Evolutionary conservation across 176 grass and related monocot species (phyloP), one percentile per base, ranked within the genome.

Genomic region (Eragrostis curvula): DNA sequence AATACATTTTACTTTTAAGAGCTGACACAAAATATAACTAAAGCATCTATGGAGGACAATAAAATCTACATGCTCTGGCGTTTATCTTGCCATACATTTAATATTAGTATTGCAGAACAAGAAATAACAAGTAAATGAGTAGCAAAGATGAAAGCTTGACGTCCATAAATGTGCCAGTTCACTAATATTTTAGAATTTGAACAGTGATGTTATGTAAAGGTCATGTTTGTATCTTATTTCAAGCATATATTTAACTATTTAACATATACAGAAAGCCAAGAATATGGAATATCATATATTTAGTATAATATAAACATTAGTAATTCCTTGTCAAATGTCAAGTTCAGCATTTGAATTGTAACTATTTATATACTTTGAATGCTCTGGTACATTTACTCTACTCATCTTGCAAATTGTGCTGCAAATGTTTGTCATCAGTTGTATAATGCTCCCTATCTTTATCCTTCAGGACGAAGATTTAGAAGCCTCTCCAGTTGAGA

Each of bases 401-500:
- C 32, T 12, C 17, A 73, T 56, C 39, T 20, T 44, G 39, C 12
- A 59, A 60, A 55, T 65, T 66, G 53, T 66, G 48, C 51, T 57
- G 17, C 30, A 32, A 55, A 6, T 66, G 21, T 84, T 68, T 74
- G 43, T 12, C 24, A 27, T 81, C 12, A 14, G 42, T 23, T 53
- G 77, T 56, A 66, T 87, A 61, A 85, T 81, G 28, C 36, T 20
- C 15, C 57, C 25, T 47, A 43, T 84, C 23, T 65, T 65, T 73
- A 71, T 79, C 32, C 69, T 60, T 55, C 72, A 97, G 89, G 94
- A 97, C 39, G 92, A 92, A 48, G 93, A 92, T 44, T 68, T 92
- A 69, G 89, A 92, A 32, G 75, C 69, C 29, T 94, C 89, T 90
- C 94, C 89, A 51, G 85, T 92, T 32, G 94, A 97, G 83, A 88